These are phyloP conservation scores for Ordospora pajunii DNA, from an alignment of 371 early-diverging fungal genomes.

Conservation along the genomic window DNA sequence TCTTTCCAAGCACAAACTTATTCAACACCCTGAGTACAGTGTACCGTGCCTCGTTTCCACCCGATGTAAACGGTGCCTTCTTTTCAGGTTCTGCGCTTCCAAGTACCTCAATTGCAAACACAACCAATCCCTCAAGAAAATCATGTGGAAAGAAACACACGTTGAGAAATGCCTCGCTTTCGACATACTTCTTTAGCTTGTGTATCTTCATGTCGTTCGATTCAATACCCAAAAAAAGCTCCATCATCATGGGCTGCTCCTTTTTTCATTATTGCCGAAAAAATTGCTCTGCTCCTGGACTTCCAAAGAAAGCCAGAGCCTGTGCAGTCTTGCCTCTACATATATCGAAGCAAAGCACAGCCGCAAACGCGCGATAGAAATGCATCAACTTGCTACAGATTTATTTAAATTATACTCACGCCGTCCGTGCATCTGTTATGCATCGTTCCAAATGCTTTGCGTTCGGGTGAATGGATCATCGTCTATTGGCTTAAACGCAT, in stretches of 20 bases:
- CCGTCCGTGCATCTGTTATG: too few relatives aligned
- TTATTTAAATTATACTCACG: too few relatives aligned
- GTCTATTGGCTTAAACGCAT: not conserved
- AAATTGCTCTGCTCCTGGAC: not conserved
- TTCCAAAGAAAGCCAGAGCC: too few relatives aligned
- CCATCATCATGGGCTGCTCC: conserved; percentile 24
- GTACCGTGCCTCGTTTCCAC: not conserved
- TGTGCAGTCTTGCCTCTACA: too few relatives aligned
- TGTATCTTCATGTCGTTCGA: not conserved
- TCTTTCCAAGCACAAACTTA: not conserved
- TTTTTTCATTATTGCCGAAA: conserved; percentile 6
- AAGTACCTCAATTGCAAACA: conserved; percentile 7
- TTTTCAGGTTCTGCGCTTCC: not conserved
- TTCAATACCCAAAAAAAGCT: conserved; percentile 16
- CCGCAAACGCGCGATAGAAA: too few relatives aligned
- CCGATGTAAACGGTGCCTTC: not conserved
- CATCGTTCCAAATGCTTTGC: too few relatives aligned
- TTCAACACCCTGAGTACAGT: not conserved
- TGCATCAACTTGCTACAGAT: too few relatives aligned
- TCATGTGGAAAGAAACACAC: not conserved
- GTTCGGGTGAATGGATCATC: not conserved
- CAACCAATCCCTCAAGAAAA: not conserved
- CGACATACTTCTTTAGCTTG: not conserved
- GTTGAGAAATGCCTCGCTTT: not conserved
- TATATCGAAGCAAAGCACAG: too few relatives aligned